A percentile compares a stretch with the other conserved stretches of the same genome.
These are phyloP conservation scores for Phytophthora lateralis DNA, from an alignment of 352 stramenopile genomes.

Conservation along the genomic window DNA sequence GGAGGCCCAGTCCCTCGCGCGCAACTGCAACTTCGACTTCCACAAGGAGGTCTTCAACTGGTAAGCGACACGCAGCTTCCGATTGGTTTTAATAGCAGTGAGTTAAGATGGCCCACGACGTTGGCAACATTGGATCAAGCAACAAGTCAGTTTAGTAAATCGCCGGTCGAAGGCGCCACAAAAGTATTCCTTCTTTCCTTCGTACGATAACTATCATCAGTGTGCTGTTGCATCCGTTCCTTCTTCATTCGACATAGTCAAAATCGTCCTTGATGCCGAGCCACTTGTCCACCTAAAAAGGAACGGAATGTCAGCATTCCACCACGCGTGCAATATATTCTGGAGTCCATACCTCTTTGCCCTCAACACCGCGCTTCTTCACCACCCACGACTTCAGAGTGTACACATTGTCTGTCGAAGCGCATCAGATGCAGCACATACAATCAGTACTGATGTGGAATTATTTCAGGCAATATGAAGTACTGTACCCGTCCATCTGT, in stretches of 20 bases:
- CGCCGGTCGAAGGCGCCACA: constrained; percentile 19
- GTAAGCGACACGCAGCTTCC: constrained; percentile 39
- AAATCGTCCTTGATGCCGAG: constrained; percentile 88
- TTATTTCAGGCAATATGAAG: neutral
- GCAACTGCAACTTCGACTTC: constrained; percentile 74
- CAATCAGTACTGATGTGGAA: neutral
- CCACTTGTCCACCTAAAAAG: constrained; percentile 80
- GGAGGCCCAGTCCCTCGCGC: constrained; percentile 68
- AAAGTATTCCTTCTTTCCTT: constrained; percentile 28
- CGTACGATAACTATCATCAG: neutral
- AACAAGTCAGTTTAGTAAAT: constrained; percentile 25
- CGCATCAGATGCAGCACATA: neutral
- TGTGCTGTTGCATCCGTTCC: neutral
- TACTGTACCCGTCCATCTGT: constrained; percentile 73
- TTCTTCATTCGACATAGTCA: constrained; percentile 80
- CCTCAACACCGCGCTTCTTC: constrained; percentile 74
- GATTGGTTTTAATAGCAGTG: constrained; percentile 20
- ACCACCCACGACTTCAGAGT: constrained; percentile 82
- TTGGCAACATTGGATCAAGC: neutral
- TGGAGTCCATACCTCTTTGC: constrained; percentile 48
- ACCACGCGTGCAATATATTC: neutral
- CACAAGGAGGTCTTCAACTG: constrained; percentile 88
- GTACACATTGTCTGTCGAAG: constrained; percentile 73
- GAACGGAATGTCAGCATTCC: neutral
- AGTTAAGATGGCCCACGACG: constrained; percentile 6